Evolutionary conservation across 139 green algal species (phyloP).

Genomic region (Volvox africanus): DNA sequence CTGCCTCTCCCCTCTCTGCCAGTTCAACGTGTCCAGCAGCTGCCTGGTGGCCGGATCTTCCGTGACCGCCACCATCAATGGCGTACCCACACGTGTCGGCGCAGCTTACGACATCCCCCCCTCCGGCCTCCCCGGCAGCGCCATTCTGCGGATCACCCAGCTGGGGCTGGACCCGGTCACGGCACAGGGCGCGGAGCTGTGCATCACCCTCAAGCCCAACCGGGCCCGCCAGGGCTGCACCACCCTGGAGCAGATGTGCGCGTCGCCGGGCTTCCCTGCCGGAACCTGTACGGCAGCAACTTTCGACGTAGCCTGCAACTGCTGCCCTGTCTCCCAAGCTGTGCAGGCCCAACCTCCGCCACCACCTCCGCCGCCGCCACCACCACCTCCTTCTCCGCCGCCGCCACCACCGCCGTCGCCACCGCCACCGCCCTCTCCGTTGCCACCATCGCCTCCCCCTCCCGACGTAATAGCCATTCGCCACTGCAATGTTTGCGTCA

Average conservation of each 20-base stretch:
- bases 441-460: no score
- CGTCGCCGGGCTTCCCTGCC: background rate
- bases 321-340: background rate
- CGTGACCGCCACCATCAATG: background rate
- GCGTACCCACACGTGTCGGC: background rate
- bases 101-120: background rate
- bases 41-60: background rate
- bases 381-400: no score
- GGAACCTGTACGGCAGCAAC: background rate
- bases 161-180: background rate
- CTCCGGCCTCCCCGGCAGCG: background rate
- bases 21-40: constrained; percentile 1
- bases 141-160: background rate
- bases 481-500: background rate
- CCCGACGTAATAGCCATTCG: background rate
- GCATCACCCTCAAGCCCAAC: background rate
- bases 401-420: no score
- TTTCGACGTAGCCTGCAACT: background rate
- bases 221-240: background rate
- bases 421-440: no score
- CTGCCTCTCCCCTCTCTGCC: no score
- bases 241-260: constrained; percentile 2
- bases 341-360: background rate
- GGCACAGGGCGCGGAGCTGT: background rate
- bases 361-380: no score